Percentiles rank a stretch among this genome's conserved stretches.
These are phyloP conservation scores for Ascocoryne sarcoides DNA, from an alignment of 2,329 filamentous ascomycete genomes.

Conservation along the genomic window DNA sequence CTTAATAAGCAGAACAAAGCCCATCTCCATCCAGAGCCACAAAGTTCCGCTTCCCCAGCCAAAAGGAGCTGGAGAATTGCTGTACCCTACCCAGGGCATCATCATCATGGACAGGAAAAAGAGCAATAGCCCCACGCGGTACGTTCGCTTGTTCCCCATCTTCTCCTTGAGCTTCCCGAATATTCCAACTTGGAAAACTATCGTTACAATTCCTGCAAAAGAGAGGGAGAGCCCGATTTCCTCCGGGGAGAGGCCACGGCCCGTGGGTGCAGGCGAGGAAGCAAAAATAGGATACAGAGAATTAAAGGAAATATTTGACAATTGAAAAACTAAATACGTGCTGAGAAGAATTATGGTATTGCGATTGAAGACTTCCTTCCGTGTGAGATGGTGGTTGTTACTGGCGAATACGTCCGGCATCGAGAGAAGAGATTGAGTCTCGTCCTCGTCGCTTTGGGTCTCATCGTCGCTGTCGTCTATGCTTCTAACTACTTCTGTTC, in stretches of 20 bases:
- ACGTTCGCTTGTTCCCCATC: constrained; percentile 79
- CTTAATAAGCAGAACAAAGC: constrained; percentile 72
- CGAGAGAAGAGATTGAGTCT: constrained; percentile 23
- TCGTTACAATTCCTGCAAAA: constrained; percentile 76
- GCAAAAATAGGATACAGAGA: constrained; percentile 92
- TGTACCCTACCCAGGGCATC: constrained; percentile 86
- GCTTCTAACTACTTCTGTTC: constrained; percentile 16
- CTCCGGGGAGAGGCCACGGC: constrained; percentile 64
- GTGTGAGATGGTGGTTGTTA: constrained; percentile 39
- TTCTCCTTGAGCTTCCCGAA: constrained; percentile 72
- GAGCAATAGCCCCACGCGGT: constrained; percentile 67
- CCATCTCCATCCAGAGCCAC: constrained; percentile 77
- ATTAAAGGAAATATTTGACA: constrained; percentile 92
- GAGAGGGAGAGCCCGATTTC: constrained; percentile 82
- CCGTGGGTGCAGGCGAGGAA: constrained; percentile 63
- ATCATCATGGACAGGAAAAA: constrained; percentile 75
- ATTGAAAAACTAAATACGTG: constrained; percentile 87
- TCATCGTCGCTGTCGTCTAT: constrained; percentile 35
- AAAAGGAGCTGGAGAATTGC: constrained; percentile 46
- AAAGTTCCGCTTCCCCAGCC: constrained; percentile 53
- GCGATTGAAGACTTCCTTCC: constrained; percentile 59
- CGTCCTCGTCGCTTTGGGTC: constrained; percentile 18
- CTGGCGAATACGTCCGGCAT: constrained; percentile 33
- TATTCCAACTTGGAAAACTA: constrained; percentile 79
- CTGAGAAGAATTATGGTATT: constrained; percentile 74